Conservation (phyloP, 768 basidiomycete species). For the Podaxis sp. region DNA sequence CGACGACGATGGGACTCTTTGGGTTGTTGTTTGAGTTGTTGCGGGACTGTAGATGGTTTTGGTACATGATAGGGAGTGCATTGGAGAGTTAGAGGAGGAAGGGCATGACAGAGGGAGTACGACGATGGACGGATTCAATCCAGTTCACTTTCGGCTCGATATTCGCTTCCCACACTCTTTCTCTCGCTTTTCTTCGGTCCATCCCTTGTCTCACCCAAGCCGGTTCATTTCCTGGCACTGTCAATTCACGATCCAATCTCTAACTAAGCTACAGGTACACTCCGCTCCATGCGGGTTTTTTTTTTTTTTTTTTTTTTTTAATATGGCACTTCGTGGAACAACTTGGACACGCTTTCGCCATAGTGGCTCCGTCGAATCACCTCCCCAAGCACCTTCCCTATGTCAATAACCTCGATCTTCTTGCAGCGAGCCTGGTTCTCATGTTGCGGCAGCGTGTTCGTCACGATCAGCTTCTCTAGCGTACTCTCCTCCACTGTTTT, state of each 20-base stretch:
- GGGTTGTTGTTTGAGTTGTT: slow-evolving; percentile 22
- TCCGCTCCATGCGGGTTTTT: slow-evolving; percentile 16
- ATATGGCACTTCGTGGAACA: slow-evolving; percentile 89
- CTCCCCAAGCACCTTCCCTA: slow-evolving; percentile 93
- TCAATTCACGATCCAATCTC: slow-evolving; percentile 19
- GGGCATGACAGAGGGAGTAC: slow-evolving; percentile 18
- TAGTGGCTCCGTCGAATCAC: slow-evolving; percentile 95
- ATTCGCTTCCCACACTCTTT: slow-evolving; percentile 14
- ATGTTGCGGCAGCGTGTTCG: slow-evolving; percentile 93
- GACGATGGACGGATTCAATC: slow-evolving; percentile 10
- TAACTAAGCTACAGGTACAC: slow-evolving; percentile 13
- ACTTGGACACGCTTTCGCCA: slow-evolving; percentile 88
- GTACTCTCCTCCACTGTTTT: slow-evolving; percentile 64
- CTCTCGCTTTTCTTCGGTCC: slow-evolving; percentile 10
- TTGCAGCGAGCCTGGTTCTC: slow-evolving; percentile 65
- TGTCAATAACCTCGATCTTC: slow-evolving; percentile 92
- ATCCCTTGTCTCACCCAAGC: slow-evolving; percentile 1
- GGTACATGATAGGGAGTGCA: slow-evolving; percentile 61
- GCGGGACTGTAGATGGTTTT: slow-evolving; percentile 29
- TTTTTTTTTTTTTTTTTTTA: slow-evolving; percentile 48
- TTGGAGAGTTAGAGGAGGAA: slow-evolving; percentile 29
- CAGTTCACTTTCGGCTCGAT: slow-evolving; percentile 14
- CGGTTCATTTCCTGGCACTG: background rate
- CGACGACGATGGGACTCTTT: slow-evolving; percentile 44
- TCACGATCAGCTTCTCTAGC: slow-evolving; percentile 93